Conservation (phyloP, 2,329 filamentous ascomycete species). For the Tolypocladium paradoxum region DNA sequence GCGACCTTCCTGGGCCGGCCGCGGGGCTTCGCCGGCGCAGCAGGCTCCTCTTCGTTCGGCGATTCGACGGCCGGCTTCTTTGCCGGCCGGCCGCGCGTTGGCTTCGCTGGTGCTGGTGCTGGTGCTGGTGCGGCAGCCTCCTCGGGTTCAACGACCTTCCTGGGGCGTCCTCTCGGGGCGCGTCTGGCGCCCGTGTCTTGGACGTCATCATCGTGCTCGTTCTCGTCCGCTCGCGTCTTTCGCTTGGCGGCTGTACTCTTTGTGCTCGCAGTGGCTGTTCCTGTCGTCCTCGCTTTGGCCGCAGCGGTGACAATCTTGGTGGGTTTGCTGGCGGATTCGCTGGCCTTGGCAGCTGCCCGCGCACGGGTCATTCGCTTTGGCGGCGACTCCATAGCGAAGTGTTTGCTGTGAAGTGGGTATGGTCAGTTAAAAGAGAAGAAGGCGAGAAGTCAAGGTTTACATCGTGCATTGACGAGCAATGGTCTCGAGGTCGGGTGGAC, state of each 20-base stretch:
- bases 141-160: conserved; percentile 25
- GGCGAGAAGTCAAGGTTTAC: conserved; percentile 9
- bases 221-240: conserved; percentile 45
- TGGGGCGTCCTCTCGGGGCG: conserved; percentile 29
- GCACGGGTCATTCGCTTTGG: conserved; percentile 49
- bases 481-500: not conserved
- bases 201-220: conserved; percentile 31
- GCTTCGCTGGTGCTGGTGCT: conserved; percentile 11
- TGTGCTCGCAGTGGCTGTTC: conserved; percentile 18
- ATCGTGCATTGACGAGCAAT: conserved; percentile 6
- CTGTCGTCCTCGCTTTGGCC: conserved; percentile 32
- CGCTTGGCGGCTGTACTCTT: conserved; percentile 28
- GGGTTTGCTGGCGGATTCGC: conserved; percentile 25
- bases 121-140: conserved; percentile 6
- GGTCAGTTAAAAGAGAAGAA: conserved; percentile 4
- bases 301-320: conserved; percentile 38
- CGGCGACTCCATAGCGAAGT: conserved; percentile 37
- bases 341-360: conserved; percentile 31
- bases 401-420: not conserved
- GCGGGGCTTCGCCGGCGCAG: conserved; percentile 24
- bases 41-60: conserved; percentile 10
- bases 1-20: conserved; percentile 32
- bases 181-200: conserved; percentile 21
- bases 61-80: conserved; percentile 16
- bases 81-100: conserved; percentile 16